Base-by-base conservation (phyloP, 1,139 yeast genomes). In the Saccharomyces hybrid region DNA sequence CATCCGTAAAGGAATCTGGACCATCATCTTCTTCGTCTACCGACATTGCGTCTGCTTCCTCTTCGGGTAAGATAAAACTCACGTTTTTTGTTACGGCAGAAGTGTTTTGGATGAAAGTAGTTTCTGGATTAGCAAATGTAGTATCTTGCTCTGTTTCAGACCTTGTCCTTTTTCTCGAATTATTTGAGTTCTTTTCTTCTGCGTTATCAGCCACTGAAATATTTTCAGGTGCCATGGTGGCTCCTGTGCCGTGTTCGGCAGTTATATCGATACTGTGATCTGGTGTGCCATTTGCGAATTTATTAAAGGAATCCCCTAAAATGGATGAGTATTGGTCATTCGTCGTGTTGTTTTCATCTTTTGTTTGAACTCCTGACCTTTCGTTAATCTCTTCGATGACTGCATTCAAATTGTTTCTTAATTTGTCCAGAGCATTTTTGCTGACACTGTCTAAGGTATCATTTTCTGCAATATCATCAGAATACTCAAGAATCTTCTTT, bases 341-440 rank as follows among this genome's bases (percentile, higher is more conserved):
- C 2, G 57, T 16, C 3, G 12, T 38, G 31, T 34, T 31, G 14
- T 48, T 52, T 26, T 52, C 55, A 28, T 64, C 65, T 21, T 60
- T 58, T 0, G 56, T 54, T n/a, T 56, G 53, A 24, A 57, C 55
- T 11, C 26, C 52, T 1, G 54, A 55, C 42, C 55, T 51, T 19
- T 64, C 67, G 24, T 58, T 58, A 8, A 58, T 60, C 16, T 58
- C 64, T 50, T 60, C 61, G 0, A 71, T 63, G 9, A 59, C 60
- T 3, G 56, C 58, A n/a, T 51, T 56, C 26, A 65, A 38, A 2
- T 56, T 56, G 2, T 64, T 64, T 34, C 71, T 65, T 59, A 83
- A 80, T 55, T 75, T 77, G n/a, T 72, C 76, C 51, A 82, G 70
- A 8, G 79, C 76, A 59, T 76, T 81, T 50, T 67, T 72, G 0